A percentile compares a stretch with the other conserved stretches of the same genome.
These are phyloP conservation scores for Lasiodiplodia theobromae DNA, from an alignment of 2,329 filamentous ascomycete species.

Conservation along the genomic window DNA sequence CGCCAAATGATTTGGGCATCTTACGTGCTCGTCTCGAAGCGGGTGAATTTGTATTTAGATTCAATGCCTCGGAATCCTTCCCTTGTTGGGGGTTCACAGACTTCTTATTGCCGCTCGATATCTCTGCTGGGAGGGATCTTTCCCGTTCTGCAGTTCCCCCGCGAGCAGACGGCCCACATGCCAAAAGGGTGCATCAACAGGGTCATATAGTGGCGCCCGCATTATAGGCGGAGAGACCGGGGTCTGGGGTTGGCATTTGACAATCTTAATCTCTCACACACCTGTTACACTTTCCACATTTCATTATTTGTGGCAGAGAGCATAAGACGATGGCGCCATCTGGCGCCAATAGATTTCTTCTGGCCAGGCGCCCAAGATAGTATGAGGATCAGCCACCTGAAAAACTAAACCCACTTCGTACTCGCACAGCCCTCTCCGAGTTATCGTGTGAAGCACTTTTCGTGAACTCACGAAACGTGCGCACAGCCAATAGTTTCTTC, in stretches of 20 bases:
- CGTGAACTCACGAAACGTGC: too few relatives aligned
- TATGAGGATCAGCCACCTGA: neutral
- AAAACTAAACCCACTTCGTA: neutral
- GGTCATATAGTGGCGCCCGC: neutral
- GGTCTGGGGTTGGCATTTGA: neutral
- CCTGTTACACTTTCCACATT: neutral
- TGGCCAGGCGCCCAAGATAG: neutral
- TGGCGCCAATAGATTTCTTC: neutral
- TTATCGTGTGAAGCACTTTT: neutral
- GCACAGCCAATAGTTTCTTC: too few relatives aligned
- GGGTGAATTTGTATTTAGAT: neutral
- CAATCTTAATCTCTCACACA: conserved; percentile 1
- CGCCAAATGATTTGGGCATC: neutral
- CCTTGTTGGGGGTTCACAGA: too few relatives aligned
- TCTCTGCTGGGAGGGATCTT: neutral
- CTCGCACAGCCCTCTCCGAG: neutral
- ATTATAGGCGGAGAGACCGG: neutral
- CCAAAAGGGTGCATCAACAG: neutral
- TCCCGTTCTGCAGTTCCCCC: neutral
- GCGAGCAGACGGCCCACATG: neutral
- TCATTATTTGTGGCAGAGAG: neutral
- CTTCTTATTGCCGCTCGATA: neutral
- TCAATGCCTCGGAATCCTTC: neutral
- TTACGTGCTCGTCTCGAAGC: neutral
- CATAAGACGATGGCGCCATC: neutral